Evolutionary conservation across 345 rosid species (phyloP), one percentile per base, ranked within the genome.

Genomic region (Moringa oleifera): DNA sequence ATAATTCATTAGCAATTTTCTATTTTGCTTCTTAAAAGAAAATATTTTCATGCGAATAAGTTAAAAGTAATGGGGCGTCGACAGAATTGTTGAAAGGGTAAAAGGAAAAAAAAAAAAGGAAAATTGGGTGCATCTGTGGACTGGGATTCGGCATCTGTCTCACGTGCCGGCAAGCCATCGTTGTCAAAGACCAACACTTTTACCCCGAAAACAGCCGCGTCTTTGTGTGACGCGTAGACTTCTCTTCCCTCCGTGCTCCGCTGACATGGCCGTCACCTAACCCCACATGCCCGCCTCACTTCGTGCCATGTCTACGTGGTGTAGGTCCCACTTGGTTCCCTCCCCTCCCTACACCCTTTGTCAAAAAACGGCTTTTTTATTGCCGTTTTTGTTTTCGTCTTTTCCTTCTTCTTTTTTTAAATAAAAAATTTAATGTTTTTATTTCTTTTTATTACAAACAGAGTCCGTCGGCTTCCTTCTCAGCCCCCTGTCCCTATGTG

Each of bases 241-340:
- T 21, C 57, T 4, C 25, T 28, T 25, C 18, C 52, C 17, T 54
- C 49, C 21, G 13, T 25, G 62, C 76, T 71, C 54, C 52, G 75
- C 67, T 80, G 82, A 81, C 80, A 74, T 80, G 90, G 88, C 85
- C 64, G 70, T 73, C 81, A 68, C 82, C 83, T 59, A 81, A 77
- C 93, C 87, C 86, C 89, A 86, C 89, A 84, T 85, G 90, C 72
- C 74, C 17, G 68, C 86, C 90, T 64, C 71, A 36, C 53, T 71
- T 74, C 71, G 37, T 68, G 77, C 83, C 76, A 70, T 72, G 80
- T 74, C 71, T 78, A 84, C 75, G 77, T 5, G 75, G 86, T 37
- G 45, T 59, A 77, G 84, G 74, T 63, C 85, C 75, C 58, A 45
- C 67, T 21, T 53, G 79, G 88, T 82, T 67, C 69, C 83, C 76